Conservation (phyloP, 2,329 filamentous ascomycete species). For the Penicillium sp. region DNA sequence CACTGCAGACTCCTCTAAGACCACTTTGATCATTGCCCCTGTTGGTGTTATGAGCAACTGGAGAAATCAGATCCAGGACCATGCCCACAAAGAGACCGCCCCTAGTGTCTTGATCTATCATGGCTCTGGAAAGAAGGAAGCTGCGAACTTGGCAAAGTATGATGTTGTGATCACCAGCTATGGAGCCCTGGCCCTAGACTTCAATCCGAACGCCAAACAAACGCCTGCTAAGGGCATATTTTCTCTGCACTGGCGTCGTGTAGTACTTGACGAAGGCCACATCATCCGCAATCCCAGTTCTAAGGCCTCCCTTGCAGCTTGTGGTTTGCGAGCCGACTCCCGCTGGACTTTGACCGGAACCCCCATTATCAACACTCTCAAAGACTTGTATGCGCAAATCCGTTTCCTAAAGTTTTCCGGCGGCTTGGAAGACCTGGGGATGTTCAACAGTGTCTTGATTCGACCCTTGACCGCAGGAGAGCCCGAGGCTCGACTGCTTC, state of each 20-base stretch:
- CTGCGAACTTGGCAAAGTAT: conserved; percentile 61
- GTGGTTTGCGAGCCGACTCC: conserved; percentile 64
- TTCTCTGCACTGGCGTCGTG: conserved; percentile 69
- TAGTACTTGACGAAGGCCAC: conserved; percentile 83
- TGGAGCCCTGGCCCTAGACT: conserved; percentile 69
- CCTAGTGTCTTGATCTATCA: conserved; percentile 74
- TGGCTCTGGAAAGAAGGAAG: conserved; percentile 58
- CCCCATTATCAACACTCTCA: conserved; percentile 78
- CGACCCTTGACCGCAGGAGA: conserved; percentile 63
- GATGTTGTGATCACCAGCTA: conserved; percentile 84
- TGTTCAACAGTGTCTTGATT: conserved; percentile 72
- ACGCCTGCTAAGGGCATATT: conserved; percentile 54
- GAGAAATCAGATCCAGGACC: conserved; percentile 72
- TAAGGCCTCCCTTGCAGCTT: conserved; percentile 68
- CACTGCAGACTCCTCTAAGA: conserved; percentile 50
- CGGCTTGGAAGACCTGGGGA: conserved; percentile 67
- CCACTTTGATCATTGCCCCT: conserved; percentile 77
- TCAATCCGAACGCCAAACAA: conserved; percentile 49
- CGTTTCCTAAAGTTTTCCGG: conserved; percentile 74
- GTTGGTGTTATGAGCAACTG: conserved; percentile 89
- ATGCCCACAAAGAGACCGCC: conserved; percentile 62
- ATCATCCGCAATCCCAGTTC: conserved; percentile 74
- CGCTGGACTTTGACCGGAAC: conserved; percentile 80
- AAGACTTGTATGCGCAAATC: conserved; percentile 75
- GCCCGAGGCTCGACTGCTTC: conserved; percentile 58